These are phyloP conservation scores for Psilocybe azurescens DNA, from an alignment of 768 basidiomycete species.

Conservation along the genomic window DNA sequence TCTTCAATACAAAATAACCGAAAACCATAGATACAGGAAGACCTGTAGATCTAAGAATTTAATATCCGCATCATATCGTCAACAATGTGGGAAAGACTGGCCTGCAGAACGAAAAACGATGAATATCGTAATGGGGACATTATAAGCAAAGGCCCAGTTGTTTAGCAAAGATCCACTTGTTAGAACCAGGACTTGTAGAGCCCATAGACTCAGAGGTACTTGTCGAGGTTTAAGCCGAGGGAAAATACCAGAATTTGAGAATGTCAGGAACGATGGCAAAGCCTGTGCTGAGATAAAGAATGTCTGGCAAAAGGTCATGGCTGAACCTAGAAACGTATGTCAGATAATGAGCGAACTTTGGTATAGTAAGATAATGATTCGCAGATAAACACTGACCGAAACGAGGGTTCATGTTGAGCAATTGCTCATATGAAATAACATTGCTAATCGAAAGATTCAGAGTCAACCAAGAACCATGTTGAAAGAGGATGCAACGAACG, in stretches of 20 bases:
- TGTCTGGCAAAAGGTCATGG: slow-evolving; percentile 87
- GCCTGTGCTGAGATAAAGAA: slow-evolving; percentile 74
- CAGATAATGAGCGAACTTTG: background rate
- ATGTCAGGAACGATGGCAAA: slow-evolving; percentile 65
- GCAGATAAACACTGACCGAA: slow-evolving; percentile 54
- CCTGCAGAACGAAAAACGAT: slow-evolving; percentile 89
- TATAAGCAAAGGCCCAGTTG: slow-evolving; percentile 80
- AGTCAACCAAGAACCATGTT: background rate
- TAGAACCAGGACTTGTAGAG: slow-evolving; percentile 71
- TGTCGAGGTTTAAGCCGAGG: slow-evolving; percentile 67
- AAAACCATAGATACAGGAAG: slow-evolving; percentile 80
- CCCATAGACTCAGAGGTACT: slow-evolving; percentile 74
- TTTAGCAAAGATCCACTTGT: slow-evolving; percentile 74
- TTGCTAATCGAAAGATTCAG: slow-evolving; percentile 50
- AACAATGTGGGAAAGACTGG: slow-evolving; percentile 29
- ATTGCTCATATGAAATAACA: slow-evolving; percentile 77
- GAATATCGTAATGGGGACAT: slow-evolving; percentile 77
- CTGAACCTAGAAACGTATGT: slow-evolving; percentile 56
- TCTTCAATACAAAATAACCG: slow-evolving; percentile 63
- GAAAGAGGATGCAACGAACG: slow-evolving; percentile 45
- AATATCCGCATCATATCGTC: slow-evolving; percentile 4
- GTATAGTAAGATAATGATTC: background rate
- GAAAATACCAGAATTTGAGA: slow-evolving; percentile 34
- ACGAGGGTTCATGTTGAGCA: slow-evolving; percentile 70
- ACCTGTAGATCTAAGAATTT: slow-evolving; percentile 44